Evolutionary conservation across 352 stramenopile species (phyloP).

Genomic region (Phytophthora macrochlamydospora): DNA sequence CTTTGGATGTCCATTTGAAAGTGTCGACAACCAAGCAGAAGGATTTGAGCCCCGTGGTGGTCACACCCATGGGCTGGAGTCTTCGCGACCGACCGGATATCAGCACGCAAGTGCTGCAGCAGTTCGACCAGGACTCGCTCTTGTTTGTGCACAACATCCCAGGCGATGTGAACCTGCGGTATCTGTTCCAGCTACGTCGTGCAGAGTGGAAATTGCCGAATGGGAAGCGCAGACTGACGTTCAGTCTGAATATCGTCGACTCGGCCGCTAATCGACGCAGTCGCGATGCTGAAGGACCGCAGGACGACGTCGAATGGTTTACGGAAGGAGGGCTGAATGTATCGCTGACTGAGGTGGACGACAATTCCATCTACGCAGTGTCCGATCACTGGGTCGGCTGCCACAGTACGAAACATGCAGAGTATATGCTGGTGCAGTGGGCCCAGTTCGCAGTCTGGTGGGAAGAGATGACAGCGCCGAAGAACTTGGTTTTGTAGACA

Average conservation of each 20-base stretch:
- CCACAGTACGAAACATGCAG: slow-evolving; percentile 42
- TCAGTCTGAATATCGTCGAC: slow-evolving; percentile 30
- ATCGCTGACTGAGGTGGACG: slow-evolving; percentile 30
- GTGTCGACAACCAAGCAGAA: slow-evolving; percentile 26
- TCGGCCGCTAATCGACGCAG: slow-evolving; percentile 33
- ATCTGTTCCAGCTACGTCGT: slow-evolving; percentile 24
- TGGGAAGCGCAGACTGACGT: slow-evolving; percentile 17
- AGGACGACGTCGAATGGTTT: slow-evolving; percentile 30
- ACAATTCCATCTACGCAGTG: slow-evolving; percentile 27
- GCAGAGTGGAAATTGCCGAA: slow-evolving; percentile 17
- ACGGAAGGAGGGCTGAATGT: slow-evolving; percentile 36
- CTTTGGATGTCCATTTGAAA: slow-evolving; percentile 16
- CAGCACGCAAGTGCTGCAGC: slow-evolving; percentile 30
- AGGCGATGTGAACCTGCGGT: slow-evolving; percentile 17
- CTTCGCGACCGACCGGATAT: slow-evolving; percentile 23
- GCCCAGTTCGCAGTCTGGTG: slow-evolving; percentile 55
- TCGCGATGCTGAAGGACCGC: slow-evolving; percentile 23
- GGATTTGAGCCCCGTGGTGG: slow-evolving; percentile 31
- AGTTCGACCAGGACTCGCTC: slow-evolving; percentile 29
- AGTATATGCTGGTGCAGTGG: slow-evolving; percentile 59
- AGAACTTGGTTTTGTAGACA: slow-evolving; percentile 62
- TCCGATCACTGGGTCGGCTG: slow-evolving; percentile 41
- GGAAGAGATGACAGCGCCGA: slow-evolving; percentile 56
- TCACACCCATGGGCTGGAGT: slow-evolving; percentile 28
- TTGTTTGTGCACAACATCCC: slow-evolving; percentile 33